Conservation (phyloP, 768 basidiomycete genomes). For the Termitomyces sp. region DNA sequence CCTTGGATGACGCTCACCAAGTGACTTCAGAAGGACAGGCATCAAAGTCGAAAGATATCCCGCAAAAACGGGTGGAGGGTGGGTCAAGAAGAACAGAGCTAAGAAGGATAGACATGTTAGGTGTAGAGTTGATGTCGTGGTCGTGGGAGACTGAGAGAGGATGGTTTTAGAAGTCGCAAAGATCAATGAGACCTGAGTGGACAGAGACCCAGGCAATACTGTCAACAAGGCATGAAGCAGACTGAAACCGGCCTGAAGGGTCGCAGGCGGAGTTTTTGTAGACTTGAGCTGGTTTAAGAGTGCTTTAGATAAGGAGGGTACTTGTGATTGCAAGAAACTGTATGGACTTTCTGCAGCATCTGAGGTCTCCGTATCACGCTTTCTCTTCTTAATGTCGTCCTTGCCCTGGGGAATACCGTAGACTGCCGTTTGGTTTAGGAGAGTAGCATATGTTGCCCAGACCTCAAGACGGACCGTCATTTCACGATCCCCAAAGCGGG, state of each 20-base stretch:
- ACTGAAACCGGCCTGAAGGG: slow-evolving; percentile 82
- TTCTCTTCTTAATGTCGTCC: slow-evolving; percentile 61
- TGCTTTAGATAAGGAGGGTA: slow-evolving; percentile 73
- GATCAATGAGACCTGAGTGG: slow-evolving; percentile 61
- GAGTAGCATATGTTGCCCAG: slow-evolving; percentile 77
- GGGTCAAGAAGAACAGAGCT: slow-evolving; percentile 70
- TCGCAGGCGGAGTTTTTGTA: slow-evolving; percentile 68
- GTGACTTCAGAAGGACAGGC: slow-evolving; percentile 67
- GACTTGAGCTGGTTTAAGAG: slow-evolving; percentile 83
- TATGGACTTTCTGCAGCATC: slow-evolving; percentile 76
- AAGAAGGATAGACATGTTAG: slow-evolving; percentile 84
- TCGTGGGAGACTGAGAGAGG: slow-evolving; percentile 62
- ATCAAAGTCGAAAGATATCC: slow-evolving; percentile 62
- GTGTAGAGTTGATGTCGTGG: slow-evolving; percentile 78
- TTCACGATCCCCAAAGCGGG: slow-evolving; percentile 91
- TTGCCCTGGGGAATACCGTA: slow-evolving; percentile 59
- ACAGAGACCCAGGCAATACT: slow-evolving; percentile 80
- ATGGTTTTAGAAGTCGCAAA: slow-evolving; percentile 59
- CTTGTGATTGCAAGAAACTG: slow-evolving; percentile 65
- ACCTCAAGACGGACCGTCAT: slow-evolving; percentile 91
- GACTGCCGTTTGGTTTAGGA: slow-evolving; percentile 80
- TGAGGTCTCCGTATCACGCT: slow-evolving; percentile 68
- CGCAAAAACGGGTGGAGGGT: slow-evolving; percentile 55
- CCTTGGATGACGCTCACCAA: slow-evolving; percentile 82
- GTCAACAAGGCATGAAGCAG: slow-evolving; percentile 70